Evolutionary conservation across 805 yeast genomes (phyloP), one percentile per base, ranked within the genome.

Genomic region (Saccharomycopsis sp.): DNA sequence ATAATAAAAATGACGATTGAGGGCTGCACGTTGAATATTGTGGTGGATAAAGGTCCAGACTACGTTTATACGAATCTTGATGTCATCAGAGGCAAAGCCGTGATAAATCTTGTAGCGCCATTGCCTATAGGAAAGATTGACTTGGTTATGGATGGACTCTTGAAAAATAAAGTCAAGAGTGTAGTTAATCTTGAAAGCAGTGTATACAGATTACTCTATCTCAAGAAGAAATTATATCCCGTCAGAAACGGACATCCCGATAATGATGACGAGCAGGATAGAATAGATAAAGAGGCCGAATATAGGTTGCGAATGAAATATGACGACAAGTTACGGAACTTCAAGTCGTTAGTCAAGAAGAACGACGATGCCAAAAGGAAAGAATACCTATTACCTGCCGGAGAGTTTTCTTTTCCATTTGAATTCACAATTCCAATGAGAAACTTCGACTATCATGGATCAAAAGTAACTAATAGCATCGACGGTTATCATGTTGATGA

Each of bases 361-460:
- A n/a, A 8, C 7, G 22, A 3, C 19, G 49, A 44, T 8, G 12
- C 12, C 22, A 44, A 44, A 17, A 17, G 19, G 8, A 44, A 44
- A 44, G 49, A 44, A 17, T 44, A 44, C 12, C 20, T 44, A 7
- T 44, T 44, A 17, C 49, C 49, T 12, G 47, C 56, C 12, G 56
- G 56, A 7, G 17, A 53, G 22, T 53, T 25, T 41, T 22, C 23
- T 19, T 53, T 53, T 12, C 50, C 56, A 20, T 53, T 53, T 41
- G 49, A 38, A 5, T 22, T 53, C 24, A 23, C 20, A 22, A n/a
- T 53, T 23, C 56, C 56, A 3, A n/a, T 41, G 19, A 38, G 56
- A 20, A 53, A 38, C 14, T 12, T 53, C 24, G 56, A 53, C 19
- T 53, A 34, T 17, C 19, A 25, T 9, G 52, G 12, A 25, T 44